Evolutionary conservation across 2,329 filamentous ascomycete species (phyloP), one percentile per base, ranked within the genome.

Genomic region (Onygena corvina): DNA sequence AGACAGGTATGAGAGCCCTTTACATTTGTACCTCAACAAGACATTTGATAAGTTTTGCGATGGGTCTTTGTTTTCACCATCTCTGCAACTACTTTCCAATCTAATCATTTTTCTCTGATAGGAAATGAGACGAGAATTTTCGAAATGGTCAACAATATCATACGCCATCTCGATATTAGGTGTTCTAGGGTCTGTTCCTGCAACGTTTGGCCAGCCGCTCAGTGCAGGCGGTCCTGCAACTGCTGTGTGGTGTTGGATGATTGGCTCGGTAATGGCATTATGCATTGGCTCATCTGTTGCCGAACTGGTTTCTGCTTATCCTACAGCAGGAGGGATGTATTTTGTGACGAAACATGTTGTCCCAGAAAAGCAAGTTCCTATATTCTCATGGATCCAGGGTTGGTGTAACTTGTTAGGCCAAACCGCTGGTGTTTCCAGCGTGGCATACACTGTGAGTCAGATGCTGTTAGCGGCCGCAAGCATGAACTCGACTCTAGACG

Each of bases 401-500:
- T 81, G 78, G 79, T 79, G 76, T 58, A 83, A 82, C 54, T 73
- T 82, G 27, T 69, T 82, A 1, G 79, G 79, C 5, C 79, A 83
- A 61, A 79, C 77, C 5, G 76, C 76, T 9, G 78, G 78, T 31
- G 77, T 80, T 9, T 76, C 77, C 7, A 79, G 76, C 58, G 71
- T 82, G 38, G 76, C 74, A 14, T 82, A 81, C 52, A 79, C 76
- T 0, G 75, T 81, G 44, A 74, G 75, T 14, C 79, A 82, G 59
- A 81, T 81, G 77, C 68, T 81, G 31, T 64, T 82, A 29, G 79
- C 79, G 4, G 72, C 72, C 18, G 74, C 68, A 1, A 78, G 76
- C 52, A 81, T 82, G 75, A 78, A 79, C 57, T 80, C 77, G 3
- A 62, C 58, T 18, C 65, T 76, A 47, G 20, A 46, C 16, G 67